Conservation (phyloP, 2,329 filamentous ascomycete species). For the Cadophora luteo-olivacea region DNA sequence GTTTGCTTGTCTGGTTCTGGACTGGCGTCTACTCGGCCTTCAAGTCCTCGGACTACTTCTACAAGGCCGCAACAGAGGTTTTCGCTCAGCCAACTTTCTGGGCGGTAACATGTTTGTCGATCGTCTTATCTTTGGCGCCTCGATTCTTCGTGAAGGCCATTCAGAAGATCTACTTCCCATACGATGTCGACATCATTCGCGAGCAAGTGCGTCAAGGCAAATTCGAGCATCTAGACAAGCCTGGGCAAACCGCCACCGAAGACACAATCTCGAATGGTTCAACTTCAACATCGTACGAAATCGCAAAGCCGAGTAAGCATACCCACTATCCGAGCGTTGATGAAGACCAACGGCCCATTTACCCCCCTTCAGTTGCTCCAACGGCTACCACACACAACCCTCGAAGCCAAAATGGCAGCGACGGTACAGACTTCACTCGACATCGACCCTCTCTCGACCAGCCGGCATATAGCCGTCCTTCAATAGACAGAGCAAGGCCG, state of each 20-base stretch:
- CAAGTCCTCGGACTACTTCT: slow-evolving; percentile 69
- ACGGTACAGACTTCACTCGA: slow-evolving; percentile 87
- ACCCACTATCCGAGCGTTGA: slow-evolving; percentile 70
- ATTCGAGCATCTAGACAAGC: slow-evolving; percentile 71
- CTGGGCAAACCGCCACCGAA: slow-evolving; percentile 20
- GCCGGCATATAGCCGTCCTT: slow-evolving; percentile 45
- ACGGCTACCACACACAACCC: slow-evolving; percentile 80
- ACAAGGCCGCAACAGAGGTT: slow-evolving; percentile 77
- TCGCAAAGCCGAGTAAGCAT: slow-evolving; percentile 56
- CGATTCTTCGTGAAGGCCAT: slow-evolving; percentile 85
- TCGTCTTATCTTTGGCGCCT: slow-evolving; percentile 83
- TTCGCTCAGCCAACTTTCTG: slow-evolving; percentile 87
- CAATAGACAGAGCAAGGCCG: slow-evolving; percentile 70
- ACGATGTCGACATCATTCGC: slow-evolving; percentile 93
- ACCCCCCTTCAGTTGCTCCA: slow-evolving; percentile 84
- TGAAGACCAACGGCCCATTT: slow-evolving; percentile 91
- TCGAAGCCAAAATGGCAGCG: slow-evolving; percentile 87
- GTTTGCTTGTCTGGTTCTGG: slow-evolving; percentile 92
- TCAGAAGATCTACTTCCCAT: slow-evolving; percentile 93
- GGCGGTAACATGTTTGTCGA: slow-evolving; percentile 80
- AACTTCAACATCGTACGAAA: slow-evolving; percentile 66
- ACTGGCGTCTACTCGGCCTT: slow-evolving; percentile 78
- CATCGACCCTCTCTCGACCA: slow-evolving; percentile 66
- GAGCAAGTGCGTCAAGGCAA: slow-evolving; percentile 87
- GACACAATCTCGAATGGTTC: slow-evolving; percentile 50